Base-by-base conservation (phyloP, 2,329 filamentous ascomycete genomes). In the Hypoxylon sp. region DNA sequence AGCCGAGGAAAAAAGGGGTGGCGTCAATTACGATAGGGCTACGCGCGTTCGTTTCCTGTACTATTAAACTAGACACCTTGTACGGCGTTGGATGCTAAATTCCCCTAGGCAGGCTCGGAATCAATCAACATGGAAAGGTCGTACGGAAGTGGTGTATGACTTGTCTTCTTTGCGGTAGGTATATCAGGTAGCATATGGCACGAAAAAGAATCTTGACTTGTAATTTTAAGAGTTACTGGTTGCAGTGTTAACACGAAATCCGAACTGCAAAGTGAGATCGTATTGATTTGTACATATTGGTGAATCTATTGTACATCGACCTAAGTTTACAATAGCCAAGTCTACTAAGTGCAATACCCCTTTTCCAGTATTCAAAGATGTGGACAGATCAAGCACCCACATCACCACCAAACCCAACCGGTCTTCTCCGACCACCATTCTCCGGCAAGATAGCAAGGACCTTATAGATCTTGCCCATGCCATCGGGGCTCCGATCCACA, bases 391-490 rank as follows among this genome's bases (percentile, higher is more conserved):
- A 54, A 27, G 13, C 48, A 35, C 26, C 42, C 5, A 85, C 72
- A 65, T 84, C 85, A 0, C 93, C 94, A 0, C 94, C 94, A 75
- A 99, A 97, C 0, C 94, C 94, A 45, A 96, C 91, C 2, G 93
- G 93, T 51, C 87, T 80, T 63, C 91, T 83, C 54, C 76, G 79
- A 1, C 88, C 87, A 25, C 79, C 81, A 58, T 89, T 90, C 71
- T 92, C 88, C 0, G 94, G 94, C 64, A 97, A 68, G 63, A 99
- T 90, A 8, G 92, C 90, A 79, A 99, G 80, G 16, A 85, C 92
- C 74, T 97, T 97, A 71, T 99, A 99, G 15, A 96, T 76, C 74
- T 87, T 92, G 0, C 94, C 94, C 94, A 99, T 99, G 0, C 91
- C 93, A 41, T 83, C 85, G 1, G 86, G 88, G 0, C 89, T 87